These are phyloP conservation scores for Aureobasidium sp. DNA, from an alignment of 2,329 filamentous ascomycete genomes.

Conservation along the genomic window DNA sequence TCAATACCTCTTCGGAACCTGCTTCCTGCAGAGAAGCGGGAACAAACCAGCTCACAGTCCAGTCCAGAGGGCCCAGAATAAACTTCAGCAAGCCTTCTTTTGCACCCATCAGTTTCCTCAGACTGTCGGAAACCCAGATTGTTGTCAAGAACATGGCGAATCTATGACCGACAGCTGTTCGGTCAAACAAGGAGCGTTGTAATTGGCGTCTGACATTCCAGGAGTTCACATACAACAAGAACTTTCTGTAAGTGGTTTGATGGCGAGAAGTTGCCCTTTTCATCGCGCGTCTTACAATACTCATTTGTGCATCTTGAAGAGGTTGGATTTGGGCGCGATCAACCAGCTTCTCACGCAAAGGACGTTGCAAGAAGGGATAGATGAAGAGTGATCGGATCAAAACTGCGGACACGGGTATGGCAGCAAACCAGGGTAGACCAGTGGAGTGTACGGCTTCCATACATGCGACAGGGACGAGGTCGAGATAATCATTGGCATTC, in stretches of 20 bases:
- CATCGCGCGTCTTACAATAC: neutral
- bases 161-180: neutral
- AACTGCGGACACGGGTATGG: constrained; percentile 21
- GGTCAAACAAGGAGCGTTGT: neutral
- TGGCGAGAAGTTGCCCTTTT: neutral
- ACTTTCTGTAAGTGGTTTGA: no score
- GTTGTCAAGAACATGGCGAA: neutral
- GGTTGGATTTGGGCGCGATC: neutral
- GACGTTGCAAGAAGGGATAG: constrained; percentile 17
- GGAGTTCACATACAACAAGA: neutral
- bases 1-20: neutral
- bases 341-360: neutral
- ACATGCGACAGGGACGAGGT: constrained; percentile 13
- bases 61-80: constrained; percentile 2
- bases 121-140: neutral
- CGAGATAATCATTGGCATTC: constrained; percentile 10
- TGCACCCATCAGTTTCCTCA: neutral
- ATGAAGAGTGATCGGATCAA: constrained; percentile 21
- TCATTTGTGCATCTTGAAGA: neutral
- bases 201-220: neutral
- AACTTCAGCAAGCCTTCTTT: constrained; percentile 6
- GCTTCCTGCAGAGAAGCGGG: neutral
- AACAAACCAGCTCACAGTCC: neutral
- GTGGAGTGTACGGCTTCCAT: constrained; percentile 21
- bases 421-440: constrained; percentile 25